Conservation (phyloP, 225 moss, liverwort and hornwort genomes). For the Thuidium tamariscinum region DNA sequence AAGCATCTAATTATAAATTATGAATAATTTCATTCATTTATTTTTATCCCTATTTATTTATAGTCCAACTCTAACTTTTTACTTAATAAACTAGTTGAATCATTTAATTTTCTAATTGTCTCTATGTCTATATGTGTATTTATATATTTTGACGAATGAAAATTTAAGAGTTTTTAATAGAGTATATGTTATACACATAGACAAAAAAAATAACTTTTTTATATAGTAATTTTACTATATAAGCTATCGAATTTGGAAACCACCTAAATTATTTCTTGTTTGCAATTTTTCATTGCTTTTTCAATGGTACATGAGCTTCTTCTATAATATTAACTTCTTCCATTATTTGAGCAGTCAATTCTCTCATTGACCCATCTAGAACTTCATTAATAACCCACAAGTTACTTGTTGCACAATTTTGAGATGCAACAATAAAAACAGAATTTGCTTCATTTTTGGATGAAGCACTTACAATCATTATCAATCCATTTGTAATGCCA, state of each 20-base stretch:
- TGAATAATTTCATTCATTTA: too few species aligned
- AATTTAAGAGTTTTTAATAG: neutral
- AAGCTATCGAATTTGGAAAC: neutral
- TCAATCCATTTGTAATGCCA: constrained; percentile 7
- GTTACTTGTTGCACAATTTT: neutral
- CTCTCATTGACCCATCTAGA: neutral
- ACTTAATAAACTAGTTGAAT: neutral
- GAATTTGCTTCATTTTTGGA: neutral
- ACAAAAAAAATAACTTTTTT: too few species aligned
- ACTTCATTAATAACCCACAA: constrained; percentile 4
- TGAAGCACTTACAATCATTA: constrained; percentile 2
- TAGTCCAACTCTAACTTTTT: too few species aligned
- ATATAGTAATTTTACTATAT: rapidly evolving
- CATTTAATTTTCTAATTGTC: too few species aligned
- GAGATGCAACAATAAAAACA: neutral
- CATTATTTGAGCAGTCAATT: constrained; percentile 6
- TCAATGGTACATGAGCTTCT: neutral
- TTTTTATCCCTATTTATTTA: neutral
- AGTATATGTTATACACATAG: too few species aligned
- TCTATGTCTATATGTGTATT: neutral
- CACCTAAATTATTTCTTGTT: neutral
- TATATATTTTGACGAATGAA: neutral
- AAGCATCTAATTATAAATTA: neutral
- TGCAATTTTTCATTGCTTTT: neutral
- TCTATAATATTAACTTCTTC: constrained; percentile 9